Evolutionary conservation across 1,284 basidiomycete genomes (phyloP).

Genomic region (Marasmius sp.): DNA sequence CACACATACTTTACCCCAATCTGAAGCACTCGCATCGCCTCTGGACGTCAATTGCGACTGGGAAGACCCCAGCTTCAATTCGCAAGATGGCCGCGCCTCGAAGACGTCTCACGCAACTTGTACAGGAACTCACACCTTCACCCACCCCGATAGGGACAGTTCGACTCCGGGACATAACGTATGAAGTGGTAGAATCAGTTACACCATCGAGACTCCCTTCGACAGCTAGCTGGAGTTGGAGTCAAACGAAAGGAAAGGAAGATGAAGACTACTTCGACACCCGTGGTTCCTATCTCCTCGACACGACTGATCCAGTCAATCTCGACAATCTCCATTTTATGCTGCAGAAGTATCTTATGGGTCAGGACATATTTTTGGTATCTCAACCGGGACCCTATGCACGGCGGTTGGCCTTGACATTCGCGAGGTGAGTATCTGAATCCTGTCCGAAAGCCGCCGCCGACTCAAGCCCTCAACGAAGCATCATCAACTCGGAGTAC

Average conservation of each 20-base stretch:
- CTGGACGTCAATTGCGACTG: too few relatives aligned
- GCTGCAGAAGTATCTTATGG: constrained; percentile 66
- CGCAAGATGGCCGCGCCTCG: constrained; percentile 1
- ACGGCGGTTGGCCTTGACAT: constrained; percentile 57
- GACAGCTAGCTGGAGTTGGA: constrained; percentile 10
- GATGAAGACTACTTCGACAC: background rate
- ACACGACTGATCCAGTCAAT: constrained; percentile 50
- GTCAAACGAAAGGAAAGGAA: background rate
- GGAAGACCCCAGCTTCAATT: too few relatives aligned
- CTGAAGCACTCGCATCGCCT: too few relatives aligned
- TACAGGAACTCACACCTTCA: constrained; percentile 40
- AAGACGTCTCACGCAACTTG: constrained; percentile 25
- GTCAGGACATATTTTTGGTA: constrained; percentile 64
- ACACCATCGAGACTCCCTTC: constrained; percentile 47
- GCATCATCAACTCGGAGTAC: constrained; percentile 64
- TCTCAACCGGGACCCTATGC: constrained; percentile 68
- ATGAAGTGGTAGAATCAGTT: constrained; percentile 47
- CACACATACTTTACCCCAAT: too few relatives aligned
- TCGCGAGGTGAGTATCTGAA: constrained; percentile 48
- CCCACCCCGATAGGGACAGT: constrained; percentile 49
- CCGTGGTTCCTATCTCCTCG: constrained; percentile 42
- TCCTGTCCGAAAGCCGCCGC: background rate
- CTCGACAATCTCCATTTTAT: constrained; percentile 61
- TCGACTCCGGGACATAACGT: constrained; percentile 56
- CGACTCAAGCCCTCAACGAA: constrained; percentile 20